phyloP scores from a whole-genome alignment of 1,284 basidiomycete species.

The Ganoderma resinaceum region DNA sequence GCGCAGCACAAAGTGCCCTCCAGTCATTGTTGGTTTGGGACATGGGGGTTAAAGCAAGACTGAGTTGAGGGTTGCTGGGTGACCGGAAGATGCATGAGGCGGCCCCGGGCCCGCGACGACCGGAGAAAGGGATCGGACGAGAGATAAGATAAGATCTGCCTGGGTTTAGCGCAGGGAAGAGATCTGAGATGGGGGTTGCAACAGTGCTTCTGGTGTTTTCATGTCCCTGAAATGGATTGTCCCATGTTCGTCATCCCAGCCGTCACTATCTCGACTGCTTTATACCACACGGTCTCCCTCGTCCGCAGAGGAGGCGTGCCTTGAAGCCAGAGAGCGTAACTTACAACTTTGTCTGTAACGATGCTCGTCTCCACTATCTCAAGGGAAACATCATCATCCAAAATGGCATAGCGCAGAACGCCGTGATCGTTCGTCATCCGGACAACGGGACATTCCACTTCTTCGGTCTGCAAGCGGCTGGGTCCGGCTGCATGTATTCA shows the following conservation, averaged over 20 bases:
- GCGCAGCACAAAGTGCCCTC: slow-evolving; percentile 58
- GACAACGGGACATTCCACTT: not conserved
- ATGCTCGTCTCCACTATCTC: not conserved
- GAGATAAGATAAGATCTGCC: slow-evolving; percentile 13
- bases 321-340: not conserved
- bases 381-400: slow-evolving; percentile 12
- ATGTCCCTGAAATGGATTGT: not conserved
- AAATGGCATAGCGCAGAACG: slow-evolving; percentile 11
- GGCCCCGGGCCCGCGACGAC: not conserved
- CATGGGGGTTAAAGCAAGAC: not conserved
- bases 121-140: not conserved
- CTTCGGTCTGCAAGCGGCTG: not conserved
- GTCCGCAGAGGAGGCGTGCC: not conserved
- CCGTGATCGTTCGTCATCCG: slow-evolving; percentile 14
- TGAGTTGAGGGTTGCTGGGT: not conserved
- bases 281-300: not conserved
- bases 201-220: not conserved
- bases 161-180: not conserved
- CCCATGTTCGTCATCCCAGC: not conserved
- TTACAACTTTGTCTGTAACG: not conserved
- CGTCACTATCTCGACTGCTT: not conserved
- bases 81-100: not conserved
- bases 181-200: slow-evolving; percentile 10
- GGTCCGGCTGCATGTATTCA: not conserved
- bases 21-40: slow-evolving; percentile 44